A percentile compares a stretch with the other conserved stretches of the same genome.
Conservation (phyloP, 73 alveolate genomes). For the Symbiodinium natans region DNA sequence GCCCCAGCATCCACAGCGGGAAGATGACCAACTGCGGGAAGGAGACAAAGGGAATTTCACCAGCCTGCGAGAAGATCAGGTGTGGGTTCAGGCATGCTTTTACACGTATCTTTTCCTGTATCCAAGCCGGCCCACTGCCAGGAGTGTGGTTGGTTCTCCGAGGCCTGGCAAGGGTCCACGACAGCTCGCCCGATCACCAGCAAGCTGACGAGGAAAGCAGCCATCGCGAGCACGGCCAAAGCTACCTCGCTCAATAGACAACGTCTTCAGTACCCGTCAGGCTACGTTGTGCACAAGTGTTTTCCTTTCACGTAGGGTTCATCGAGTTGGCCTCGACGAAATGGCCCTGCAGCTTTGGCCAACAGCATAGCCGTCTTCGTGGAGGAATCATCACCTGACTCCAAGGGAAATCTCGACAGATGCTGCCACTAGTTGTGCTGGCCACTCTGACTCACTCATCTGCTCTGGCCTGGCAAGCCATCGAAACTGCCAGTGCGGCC, state of each 20-base stretch:
- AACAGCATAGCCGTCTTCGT: neutral
- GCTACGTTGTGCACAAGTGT: no score
- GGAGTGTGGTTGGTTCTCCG: neutral
- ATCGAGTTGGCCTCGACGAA: neutral
- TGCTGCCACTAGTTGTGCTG: no score
- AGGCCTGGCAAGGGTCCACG: neutral
- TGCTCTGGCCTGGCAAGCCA: slow-evolving; percentile 1
- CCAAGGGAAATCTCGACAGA: neutral
- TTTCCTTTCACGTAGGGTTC: no score
- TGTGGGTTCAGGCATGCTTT: neutral
- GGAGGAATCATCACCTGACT: neutral
- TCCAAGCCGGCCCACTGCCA: neutral
- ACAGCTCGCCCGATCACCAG: neutral
- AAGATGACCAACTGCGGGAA: neutral
- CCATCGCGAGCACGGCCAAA: neutral
- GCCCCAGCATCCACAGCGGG: neutral
- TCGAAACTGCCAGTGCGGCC: neutral
- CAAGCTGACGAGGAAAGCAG: neutral
- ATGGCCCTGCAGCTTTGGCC: neutral
- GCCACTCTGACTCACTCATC: neutral
- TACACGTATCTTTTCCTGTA: no score
- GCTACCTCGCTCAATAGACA: neutral
- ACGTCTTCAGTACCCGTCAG: no score
- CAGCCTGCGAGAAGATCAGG: neutral
- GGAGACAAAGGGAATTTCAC: neutral